Base-by-base conservation (phyloP, 2,329 filamentous ascomycete species). In the Talaromyces sp. region DNA sequence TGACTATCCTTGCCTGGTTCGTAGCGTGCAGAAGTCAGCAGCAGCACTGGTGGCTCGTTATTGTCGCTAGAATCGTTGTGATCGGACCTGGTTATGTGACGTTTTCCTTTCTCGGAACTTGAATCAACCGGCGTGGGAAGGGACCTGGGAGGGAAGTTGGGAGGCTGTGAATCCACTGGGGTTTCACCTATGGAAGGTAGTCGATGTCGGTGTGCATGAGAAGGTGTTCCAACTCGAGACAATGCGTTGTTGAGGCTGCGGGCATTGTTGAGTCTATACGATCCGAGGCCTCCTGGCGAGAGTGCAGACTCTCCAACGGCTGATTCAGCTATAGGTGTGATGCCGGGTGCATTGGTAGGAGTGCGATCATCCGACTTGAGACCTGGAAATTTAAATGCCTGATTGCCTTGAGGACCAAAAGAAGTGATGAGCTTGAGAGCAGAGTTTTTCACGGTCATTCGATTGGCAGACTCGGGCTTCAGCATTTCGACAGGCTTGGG, bases 371-470 rank as follows among this genome's bases (percentile, higher is more conserved):
- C 84, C 4, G 81, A 80, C 47, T 79, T 82, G 33, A 83, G 70
- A 3, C 84, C 82, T 19, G 83, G 87, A 78, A 91, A 88, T 76
- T 87, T 88, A 62, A 88, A 86, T 67, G 89, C 88, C 4, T 76
- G 71, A 45, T 73, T 76, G 0, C 73, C 68, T 39, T 79, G 74
- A 7, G 71, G 65, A 24, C 88, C 90, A 72, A 99, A 98, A 0
- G 90, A 89, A 0, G 95, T 98, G 71, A 98, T 96, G 1, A 98
- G 85, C 76, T 96, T 97, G 66, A 98, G 82, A 0, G 94, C 88
- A 10, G 92, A 91, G 33, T 90, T 89, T 80, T 96, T 96, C 13
- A 89, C 87, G 60, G 92, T 87, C 54, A 85, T 79, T 37, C 85
- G 77, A 59, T 79, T 82, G 39, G 59, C 60, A 10, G 79, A 85